Base-by-base conservation (phyloP, 768 basidiomycete species). In the Tulasnella sp. region DNA sequence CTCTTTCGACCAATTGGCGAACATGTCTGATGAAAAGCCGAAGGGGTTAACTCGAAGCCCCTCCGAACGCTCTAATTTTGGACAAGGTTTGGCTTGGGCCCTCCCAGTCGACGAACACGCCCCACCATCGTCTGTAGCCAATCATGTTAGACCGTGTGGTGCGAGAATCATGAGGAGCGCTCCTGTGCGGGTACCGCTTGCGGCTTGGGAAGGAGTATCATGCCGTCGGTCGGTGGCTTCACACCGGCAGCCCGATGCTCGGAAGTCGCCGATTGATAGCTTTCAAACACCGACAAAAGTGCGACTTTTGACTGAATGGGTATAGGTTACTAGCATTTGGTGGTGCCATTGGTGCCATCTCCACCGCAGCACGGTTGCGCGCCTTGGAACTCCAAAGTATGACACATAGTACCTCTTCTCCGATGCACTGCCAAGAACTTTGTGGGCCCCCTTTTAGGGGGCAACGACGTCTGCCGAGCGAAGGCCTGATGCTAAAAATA, bases 81-180 rank as follows among this genome's bases (percentile, higher is more conserved):
- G 61, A 29, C 61, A 67, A 67, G 61, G 26, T 67, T 67, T 32
- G 26, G 32, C 61, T 67, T 67, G 61, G 61, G 61, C 61, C 61
- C 61, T 67, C 61, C 26, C 2, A n/a, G 61, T 6, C 13, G 32
- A 2, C 11, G n/a, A 67, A 13, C 61, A 29, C 16, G 61, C 61
- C 29, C 29, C n/a, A 67, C 13, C 61, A 29, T 29, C 32, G 61
- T 67, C 32, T 67, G 20, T 13, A 67, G 23, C 61, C 61, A 67
- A 67, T 67, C n/a, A 11, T 29, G 13, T 67, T 16, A 32, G 11
- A 32, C n/a, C 10, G 55, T n/a, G 61, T 32, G 13, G 26, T 67
- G 61, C 26, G 61, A n/a, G 61, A 67, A 7, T 32, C 32, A 4
- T 67, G 1, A 67, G 7, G 26, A 32, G 61, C 10, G 42, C 42